phyloP scores from a whole-genome alignment of 176 grass and related monocot species.

The Aegilops sharonensis region DNA sequence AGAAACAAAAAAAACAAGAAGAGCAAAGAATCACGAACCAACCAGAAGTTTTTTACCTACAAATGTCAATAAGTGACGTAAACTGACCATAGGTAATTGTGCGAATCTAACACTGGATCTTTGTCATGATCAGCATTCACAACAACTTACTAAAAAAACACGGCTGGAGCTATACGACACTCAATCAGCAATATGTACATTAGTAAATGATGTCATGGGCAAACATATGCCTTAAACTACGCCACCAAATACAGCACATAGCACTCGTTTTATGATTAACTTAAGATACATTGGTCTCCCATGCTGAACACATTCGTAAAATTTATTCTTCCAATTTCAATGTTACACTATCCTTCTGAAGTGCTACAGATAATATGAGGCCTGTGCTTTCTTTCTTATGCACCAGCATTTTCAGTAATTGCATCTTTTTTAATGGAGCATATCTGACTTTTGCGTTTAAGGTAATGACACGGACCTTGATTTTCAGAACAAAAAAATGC shows the following conservation, averaged over 20 bases:
- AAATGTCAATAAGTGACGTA: not conserved
- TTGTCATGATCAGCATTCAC: not conserved
- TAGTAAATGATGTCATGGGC: not conserved
- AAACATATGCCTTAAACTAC: not conserved
- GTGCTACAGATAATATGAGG: not conserved
- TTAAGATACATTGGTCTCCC: not conserved
- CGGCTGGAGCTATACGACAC: not conserved
- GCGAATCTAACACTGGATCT: not conserved
- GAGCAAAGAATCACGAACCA: not conserved
- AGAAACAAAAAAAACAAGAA: conserved; percentile 15
- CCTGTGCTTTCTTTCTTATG: not conserved
- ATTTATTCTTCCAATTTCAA: not conserved
- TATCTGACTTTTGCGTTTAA: not conserved
- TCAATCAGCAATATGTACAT: not conserved
- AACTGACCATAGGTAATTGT: not conserved
- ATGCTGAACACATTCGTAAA: not conserved
- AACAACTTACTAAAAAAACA: not conserved
- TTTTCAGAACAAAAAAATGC: not conserved
- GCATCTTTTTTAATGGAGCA: not conserved
- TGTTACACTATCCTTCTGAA: not conserved
- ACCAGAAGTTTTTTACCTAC: conserved; percentile 17
- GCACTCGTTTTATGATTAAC: not conserved
- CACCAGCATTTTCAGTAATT: not conserved
- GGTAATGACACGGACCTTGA: not conserved
- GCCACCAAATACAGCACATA: conserved; percentile 11